Evolutionary conservation across 768 basidiomycete genomes (phyloP).

Genomic region (Xerocomellus amylosporus): DNA sequence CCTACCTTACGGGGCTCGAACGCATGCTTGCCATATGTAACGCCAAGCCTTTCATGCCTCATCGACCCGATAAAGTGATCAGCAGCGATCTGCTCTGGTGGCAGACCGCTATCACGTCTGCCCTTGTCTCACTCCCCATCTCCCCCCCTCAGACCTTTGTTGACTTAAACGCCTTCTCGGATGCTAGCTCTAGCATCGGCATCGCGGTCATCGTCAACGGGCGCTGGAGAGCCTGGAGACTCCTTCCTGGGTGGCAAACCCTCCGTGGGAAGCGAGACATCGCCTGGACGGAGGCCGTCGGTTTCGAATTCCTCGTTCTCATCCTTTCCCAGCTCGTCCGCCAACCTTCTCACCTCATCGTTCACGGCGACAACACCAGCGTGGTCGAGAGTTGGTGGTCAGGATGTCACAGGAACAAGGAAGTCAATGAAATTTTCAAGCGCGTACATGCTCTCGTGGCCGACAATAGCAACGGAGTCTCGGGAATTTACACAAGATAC

Average conservation of each 20-base stretch:
- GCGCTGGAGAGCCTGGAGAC: background rate
- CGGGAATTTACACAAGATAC: background rate
- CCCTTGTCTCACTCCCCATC: no score
- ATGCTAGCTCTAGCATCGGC: background rate
- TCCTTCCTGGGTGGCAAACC: constrained; percentile 10
- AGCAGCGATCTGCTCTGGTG: background rate
- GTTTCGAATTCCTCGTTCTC: background rate
- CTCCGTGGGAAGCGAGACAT: constrained; percentile 8
- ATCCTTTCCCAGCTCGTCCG: no score
- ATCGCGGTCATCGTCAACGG: background rate
- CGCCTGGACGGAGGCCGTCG: constrained; percentile 22
- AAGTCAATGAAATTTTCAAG: constrained; percentile 16
- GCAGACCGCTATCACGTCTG: background rate
- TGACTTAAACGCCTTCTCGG: no score
- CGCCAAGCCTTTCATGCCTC: constrained; percentile 34
- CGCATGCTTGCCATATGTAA: constrained; percentile 32
- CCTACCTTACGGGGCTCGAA: constrained; percentile 44
- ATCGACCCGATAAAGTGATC: background rate
- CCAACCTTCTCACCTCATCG: background rate
- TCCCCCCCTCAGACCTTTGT: no score
- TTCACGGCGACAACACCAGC: constrained; percentile 16
- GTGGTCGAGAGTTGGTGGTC: constrained; percentile 17
- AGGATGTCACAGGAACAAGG: constrained; percentile 2
- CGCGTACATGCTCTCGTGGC: background rate
- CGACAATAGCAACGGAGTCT: background rate